Conservation (phyloP, 306 rosid genomes). For the Coriaria nepalensis region DNA sequence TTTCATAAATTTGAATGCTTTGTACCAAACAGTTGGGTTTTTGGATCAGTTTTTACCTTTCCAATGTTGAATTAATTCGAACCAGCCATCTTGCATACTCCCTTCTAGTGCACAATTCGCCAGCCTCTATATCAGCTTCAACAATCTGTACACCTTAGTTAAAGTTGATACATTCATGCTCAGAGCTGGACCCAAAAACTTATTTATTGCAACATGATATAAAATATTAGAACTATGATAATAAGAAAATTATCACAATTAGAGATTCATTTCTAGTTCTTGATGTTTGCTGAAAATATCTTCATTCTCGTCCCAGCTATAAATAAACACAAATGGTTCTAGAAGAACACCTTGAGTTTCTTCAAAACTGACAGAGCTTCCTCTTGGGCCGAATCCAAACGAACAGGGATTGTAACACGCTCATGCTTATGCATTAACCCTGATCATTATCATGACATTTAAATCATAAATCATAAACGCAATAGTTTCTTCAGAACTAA, state of each 20-base stretch:
- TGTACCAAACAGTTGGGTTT: not conserved
- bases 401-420: constrained; percentile 40
- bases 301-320: too few relatives aligned
- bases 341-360: constrained; percentile 59
- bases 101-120: constrained; percentile 82
- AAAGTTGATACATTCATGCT: constrained; percentile 22
- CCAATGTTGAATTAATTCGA: constrained; percentile 44
- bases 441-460: constrained; percentile 8
- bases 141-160: constrained; percentile 59
- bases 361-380: constrained; percentile 62
- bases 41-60: constrained; percentile 40
- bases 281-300: too few relatives aligned
- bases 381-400: constrained; percentile 69
- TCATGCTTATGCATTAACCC: constrained; percentile 32
- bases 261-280: too few relatives aligned
- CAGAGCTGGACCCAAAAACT: constrained; percentile 19
- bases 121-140: constrained; percentile 60
- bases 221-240: constrained; percentile 4
- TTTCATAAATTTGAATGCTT: not conserved
- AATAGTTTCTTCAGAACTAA: too few relatives aligned
- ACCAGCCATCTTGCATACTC: constrained; percentile 88
- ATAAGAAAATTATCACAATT: not conserved
- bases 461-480: too few relatives aligned
- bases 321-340: not conserved
- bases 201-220: constrained; percentile 1